Conservation (phyloP, 495 filamentous ascomycete species). For the Cenococcum geophilum region DNA sequence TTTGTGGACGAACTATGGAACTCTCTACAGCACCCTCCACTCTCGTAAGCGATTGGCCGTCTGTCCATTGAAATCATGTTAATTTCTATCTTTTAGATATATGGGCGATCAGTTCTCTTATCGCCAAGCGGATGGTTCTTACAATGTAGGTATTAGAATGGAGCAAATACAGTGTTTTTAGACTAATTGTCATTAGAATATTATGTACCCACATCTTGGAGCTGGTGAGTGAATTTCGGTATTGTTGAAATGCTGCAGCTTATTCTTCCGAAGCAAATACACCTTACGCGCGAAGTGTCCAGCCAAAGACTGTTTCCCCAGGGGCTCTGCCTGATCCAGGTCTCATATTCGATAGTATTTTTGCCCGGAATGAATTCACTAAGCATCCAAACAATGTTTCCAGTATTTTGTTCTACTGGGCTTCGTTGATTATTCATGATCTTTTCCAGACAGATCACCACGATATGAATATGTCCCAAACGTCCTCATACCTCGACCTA, state of each 20-base stretch:
- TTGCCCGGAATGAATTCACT: conserved; percentile 48
- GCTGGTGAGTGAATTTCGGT: conserved; percentile 24
- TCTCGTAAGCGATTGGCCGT: conserved; percentile 20
- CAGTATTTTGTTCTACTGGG: conserved; percentile 55
- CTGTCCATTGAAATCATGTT: background rate
- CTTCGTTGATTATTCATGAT: conserved; percentile 53
- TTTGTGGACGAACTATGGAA: conserved; percentile 69
- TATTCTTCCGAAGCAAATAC: conserved; percentile 41
- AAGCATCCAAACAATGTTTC: conserved; percentile 54
- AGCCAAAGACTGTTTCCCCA: conserved; percentile 48
- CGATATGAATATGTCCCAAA: conserved; percentile 50
- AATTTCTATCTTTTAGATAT: conserved; percentile 43
- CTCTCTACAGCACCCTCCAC: conserved; percentile 51
- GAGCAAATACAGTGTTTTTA: background rate
- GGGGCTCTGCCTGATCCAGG: conserved; percentile 50
- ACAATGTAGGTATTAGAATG: conserved; percentile 39
- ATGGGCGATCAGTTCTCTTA: conserved; percentile 62
- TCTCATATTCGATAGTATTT: conserved; percentile 50
- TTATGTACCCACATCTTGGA: conserved; percentile 50
- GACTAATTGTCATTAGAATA: conserved; percentile 34
- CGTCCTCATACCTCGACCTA: conserved; percentile 54
- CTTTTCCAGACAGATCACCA: conserved; percentile 55
- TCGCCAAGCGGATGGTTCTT: conserved; percentile 67
- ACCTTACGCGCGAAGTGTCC: conserved; percentile 50
- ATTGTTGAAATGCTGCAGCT: background rate